Conservation (phyloP, 169 alveolate genomes). For the Plasmodium yoelii region DNA sequence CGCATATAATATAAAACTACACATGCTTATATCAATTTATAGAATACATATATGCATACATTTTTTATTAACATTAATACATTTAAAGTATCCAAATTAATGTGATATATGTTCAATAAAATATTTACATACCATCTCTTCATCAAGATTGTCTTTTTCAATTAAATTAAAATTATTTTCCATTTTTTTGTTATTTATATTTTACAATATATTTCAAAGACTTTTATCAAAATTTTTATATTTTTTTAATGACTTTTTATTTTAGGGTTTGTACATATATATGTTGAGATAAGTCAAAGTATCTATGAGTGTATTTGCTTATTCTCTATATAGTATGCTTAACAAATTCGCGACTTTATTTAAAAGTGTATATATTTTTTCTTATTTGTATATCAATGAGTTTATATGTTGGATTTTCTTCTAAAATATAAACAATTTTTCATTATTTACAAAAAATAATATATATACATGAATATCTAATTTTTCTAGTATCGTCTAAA, state of each 20-base stretch:
- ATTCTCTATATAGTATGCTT: neutral
- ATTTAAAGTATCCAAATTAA: neutral
- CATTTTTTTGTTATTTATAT: conserved; percentile 34
- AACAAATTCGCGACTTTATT: too few species aligned
- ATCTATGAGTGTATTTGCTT: neutral
- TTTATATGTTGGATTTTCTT: too few species aligned
- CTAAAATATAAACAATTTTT: too few species aligned
- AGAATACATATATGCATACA: neutral
- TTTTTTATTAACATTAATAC: conserved; percentile 6
- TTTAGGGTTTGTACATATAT: neutral
- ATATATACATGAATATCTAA: too few species aligned
- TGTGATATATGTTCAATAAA: conserved; percentile 1
- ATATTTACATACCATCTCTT: conserved; percentile 52
- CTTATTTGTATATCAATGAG: too few species aligned
- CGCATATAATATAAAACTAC: neutral
- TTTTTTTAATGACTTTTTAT: neutral
- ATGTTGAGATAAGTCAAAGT: neutral
- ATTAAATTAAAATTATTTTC: conserved; percentile 59
- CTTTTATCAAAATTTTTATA: neutral
- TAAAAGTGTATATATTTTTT: too few species aligned
- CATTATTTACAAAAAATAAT: too few species aligned
- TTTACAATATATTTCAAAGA: neutral
- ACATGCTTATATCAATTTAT: conserved; percentile 1
- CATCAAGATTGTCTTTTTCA: conserved; percentile 60
- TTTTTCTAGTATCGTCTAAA: too few species aligned